These are phyloP conservation scores for Rhododendron molle DNA, from an alignment of 148 eudicot species.

Conservation along the genomic window DNA sequence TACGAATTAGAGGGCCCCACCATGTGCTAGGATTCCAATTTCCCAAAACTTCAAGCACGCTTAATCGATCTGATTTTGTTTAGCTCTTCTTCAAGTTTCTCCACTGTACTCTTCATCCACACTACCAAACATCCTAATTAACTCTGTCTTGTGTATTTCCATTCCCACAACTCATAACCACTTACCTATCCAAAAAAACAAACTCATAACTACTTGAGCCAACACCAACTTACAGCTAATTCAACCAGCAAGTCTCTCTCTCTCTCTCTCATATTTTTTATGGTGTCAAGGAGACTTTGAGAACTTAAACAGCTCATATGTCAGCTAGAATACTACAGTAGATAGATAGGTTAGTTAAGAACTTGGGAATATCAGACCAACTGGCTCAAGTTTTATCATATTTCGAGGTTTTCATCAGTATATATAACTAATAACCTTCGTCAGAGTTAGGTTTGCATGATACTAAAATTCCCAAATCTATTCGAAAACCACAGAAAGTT, in stretches of 20 bases:
- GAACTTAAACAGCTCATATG: background rate
- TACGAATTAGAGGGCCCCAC: background rate
- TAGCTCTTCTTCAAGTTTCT: background rate
- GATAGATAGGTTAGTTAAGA: background rate
- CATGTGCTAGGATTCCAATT: slow-evolving; percentile 2
- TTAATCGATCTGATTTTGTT: background rate
- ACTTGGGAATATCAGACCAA: background rate
- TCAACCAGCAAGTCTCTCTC: background rate
- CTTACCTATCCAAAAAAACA: no score
- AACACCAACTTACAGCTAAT: background rate
- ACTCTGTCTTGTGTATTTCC: no score
- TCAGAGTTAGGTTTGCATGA: background rate
- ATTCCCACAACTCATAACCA: background rate
- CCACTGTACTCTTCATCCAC: background rate
- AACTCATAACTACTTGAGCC: background rate
- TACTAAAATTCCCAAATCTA: no score
- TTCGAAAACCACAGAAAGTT: background rate
- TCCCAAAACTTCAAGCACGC: background rate
- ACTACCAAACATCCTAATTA: no score
- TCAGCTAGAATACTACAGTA: background rate
- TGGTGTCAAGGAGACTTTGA: background rate
- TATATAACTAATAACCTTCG: background rate
- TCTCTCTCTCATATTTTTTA: background rate
- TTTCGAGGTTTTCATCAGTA: background rate
- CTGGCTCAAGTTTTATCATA: background rate